Conservation (phyloP, 2,329 filamentous ascomycete species). For the Elsinoe fawcettii region DNA sequence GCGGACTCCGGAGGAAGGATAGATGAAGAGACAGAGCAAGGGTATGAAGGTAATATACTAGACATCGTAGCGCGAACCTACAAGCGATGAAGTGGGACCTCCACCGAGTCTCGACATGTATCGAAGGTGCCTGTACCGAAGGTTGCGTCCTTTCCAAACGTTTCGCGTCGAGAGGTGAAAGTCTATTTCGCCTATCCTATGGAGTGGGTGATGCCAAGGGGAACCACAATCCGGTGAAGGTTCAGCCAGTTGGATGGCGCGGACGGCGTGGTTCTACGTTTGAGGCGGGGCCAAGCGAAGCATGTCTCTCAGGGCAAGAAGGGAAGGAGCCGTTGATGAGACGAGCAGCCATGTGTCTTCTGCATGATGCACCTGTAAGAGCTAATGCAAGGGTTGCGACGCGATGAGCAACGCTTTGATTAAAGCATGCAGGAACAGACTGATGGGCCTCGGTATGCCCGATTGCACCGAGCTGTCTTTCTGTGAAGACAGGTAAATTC, state of each 20-base stretch:
- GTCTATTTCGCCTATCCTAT: neutral
- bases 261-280: neutral
- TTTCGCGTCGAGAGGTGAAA: constrained; percentile 2
- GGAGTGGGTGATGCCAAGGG: neutral
- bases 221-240: neutral
- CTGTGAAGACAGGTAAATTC: neutral
- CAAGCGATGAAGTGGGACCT: neutral
- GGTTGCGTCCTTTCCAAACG: neutral
- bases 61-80: constrained; percentile 6
- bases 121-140: neutral
- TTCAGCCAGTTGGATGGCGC: neutral
- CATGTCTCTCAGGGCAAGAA: neutral
- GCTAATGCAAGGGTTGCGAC: constrained; percentile 10
- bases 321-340: neutral
- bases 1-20: neutral
- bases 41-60: neutral
- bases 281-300: neutral
- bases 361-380: neutral
- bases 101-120: neutral
- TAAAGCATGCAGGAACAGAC: neutral
- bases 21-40: neutral
- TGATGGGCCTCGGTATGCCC: neutral
- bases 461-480: neutral
- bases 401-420: neutral
- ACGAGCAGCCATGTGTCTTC: constrained; percentile 7